Base-by-base conservation (phyloP, 176 grass and related monocot species). In the Aegilops tauschii region DNA sequence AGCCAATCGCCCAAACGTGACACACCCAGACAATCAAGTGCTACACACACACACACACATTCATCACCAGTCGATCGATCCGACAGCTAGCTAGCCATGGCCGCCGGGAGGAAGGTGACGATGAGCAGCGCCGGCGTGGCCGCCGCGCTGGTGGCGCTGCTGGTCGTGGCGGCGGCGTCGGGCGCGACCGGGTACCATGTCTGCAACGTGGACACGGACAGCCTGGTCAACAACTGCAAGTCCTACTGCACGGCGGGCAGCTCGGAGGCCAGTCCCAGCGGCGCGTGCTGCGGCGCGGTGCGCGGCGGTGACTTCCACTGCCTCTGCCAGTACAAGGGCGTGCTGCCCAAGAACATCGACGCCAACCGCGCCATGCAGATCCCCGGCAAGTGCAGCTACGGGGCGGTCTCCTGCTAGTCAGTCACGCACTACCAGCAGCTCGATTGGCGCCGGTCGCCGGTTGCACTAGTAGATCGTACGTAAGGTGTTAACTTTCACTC, bases 231-330 rank as follows among this genome's bases (percentile, higher is more conserved):
- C 61, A 8, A n/a, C 30, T 76, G 74, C 74, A 10, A 0, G 29
- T 12, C 74, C 1, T 83, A 66, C 90, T 90, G 81, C 75, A 9
- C 1, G 5, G 0, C 0, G 49, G 36, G 72, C 75, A 72, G 54
- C 73, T 39, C 6, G 52, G 31, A 87, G 39, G 52, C 56, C 0
- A 14, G 1, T 6, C 25, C 35, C 69, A 21, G 23, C 3, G 40
- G 18, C 5, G 37, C 1, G 3, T 94, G 93, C 93, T 94, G 93
- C 85, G 3, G 6, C 12, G 85, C 93, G 12, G 32, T 87, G 47
- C 10, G 0, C 13, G 35, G 12, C 34, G 87, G 74, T 50, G 2
- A 95, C 39, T 6, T 78, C 25, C 0, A 1, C 0, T 95, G 93
- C 93, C 73, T 95, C 68, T 90, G 93, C 85, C 0, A 1, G 9